Evolutionary conservation across 495 filamentous ascomycete genomes (phyloP).

Genomic region (Hyaloscypha bicolor): DNA sequence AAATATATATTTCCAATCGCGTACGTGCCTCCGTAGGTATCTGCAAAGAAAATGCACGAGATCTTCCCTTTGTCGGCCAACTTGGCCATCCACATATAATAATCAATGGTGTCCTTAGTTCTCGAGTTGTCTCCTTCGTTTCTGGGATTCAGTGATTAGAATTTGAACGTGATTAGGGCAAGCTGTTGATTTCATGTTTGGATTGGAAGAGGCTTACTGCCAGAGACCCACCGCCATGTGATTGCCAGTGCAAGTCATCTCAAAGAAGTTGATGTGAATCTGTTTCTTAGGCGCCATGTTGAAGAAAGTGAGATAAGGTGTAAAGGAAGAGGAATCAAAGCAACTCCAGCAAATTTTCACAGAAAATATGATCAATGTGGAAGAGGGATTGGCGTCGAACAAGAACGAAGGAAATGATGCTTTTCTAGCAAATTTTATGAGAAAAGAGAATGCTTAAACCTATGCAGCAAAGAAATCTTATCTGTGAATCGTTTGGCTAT

Average conservation of each 20-base stretch:
- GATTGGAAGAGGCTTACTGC: slow-evolving; percentile 24
- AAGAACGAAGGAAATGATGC: too few relatives aligned
- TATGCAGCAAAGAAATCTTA: too few relatives aligned
- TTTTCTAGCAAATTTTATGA: too few relatives aligned
- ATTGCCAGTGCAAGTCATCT: slow-evolving; percentile 48
- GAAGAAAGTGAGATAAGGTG: too few relatives aligned
- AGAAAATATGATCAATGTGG: too few relatives aligned
- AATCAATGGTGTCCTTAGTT: slow-evolving; percentile 56
- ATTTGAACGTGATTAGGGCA: too few relatives aligned
- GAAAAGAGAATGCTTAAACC: too few relatives aligned
- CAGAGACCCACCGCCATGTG: slow-evolving; percentile 53
- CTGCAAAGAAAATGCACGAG: slow-evolving; percentile 63
- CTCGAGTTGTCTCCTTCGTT: slow-evolving; percentile 58
- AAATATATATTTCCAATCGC: too few relatives aligned
- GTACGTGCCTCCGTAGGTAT: slow-evolving; percentile 47
- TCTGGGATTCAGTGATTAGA: slow-evolving; percentile 30
- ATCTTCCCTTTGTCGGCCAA: slow-evolving; percentile 60
- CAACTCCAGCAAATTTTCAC: too few relatives aligned
- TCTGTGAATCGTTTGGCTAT: too few relatives aligned
- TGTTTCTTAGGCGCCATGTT: slow-evolving; percentile 30
- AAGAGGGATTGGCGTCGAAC: too few relatives aligned
- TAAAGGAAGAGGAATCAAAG: too few relatives aligned
- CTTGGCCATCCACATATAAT: slow-evolving; percentile 64
- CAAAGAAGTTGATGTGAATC: slow-evolving; percentile 50
- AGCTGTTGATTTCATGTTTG: not conserved